Base-by-base conservation (phyloP, 495 filamentous ascomycete genomes). In the Lophiostoma macrostomum region DNA sequence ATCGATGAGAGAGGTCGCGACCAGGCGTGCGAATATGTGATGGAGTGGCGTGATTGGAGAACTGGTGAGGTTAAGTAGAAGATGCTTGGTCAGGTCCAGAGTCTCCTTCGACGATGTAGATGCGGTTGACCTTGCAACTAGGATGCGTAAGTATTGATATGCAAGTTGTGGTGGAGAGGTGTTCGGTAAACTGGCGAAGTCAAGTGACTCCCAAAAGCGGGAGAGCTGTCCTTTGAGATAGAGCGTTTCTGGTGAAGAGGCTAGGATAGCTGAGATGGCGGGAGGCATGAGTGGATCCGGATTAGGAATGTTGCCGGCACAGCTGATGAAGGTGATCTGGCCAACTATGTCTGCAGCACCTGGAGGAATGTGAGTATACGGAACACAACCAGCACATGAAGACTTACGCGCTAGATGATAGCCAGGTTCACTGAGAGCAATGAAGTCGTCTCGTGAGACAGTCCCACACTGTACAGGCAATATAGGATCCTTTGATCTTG, bases 361-460 rank as follows among this genome's bases (percentile, higher is more conserved):
- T 61, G 14, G 10, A 3, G 10, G 27, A 24, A 0, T 14, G 30
- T 53, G 44, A 39, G 11, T 12, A 36, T 7, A 30, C n/a, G 16
- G 7, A 8, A 19, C n/a, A 19, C 8, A n/a, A 11, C 11, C 12
- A 18, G 7, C 13, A 4, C 13, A 22, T 2, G 13, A 10, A 1
- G 10, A 43, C 57, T 37, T 50, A 61, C 59, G 53, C 6, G 59
- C 50, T 18, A 63, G 32, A 25, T 63, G 47, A 39, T 54, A 63
- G 16, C 34, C 60, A 23, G 40, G 24, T 31, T 63, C 60, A 4
- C 60, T 54, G 5, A 58, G 30, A 5, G 45, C 50, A 19, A 44
- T 30, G 27, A 27, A 32, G 25, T 63, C 60, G 12, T 54, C 50
- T 5, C 54, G 42, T 7, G 60, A 54, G 2, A 63, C 32, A 7